Conservation (phyloP, 1,139 yeast species). For the Yamadazyma atlantica region DNA sequence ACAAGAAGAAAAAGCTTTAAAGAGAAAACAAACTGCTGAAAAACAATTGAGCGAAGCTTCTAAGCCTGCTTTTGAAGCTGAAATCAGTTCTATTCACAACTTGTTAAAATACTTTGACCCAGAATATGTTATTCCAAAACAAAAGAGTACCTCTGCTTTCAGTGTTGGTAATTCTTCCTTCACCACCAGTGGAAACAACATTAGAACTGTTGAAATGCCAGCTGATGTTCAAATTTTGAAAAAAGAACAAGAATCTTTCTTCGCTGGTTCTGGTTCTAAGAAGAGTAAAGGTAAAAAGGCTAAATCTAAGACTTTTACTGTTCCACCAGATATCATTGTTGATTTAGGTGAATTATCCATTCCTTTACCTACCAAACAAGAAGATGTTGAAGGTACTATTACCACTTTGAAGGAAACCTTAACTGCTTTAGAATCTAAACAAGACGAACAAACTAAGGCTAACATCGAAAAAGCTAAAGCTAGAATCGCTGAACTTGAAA, state of each 20-base stretch:
- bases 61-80: constrained; percentile 79
- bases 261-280: constrained; percentile 52
- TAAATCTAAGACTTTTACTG: constrained; percentile 52
- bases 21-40: constrained; percentile 66
- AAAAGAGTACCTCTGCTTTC: constrained; percentile 18
- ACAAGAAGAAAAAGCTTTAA: constrained; percentile 59
- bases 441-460: constrained; percentile 78
- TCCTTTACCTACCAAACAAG: constrained; percentile 76
- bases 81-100: constrained; percentile 71
- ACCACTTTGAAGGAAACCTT: constrained; percentile 74
- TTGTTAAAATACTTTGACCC: constrained; percentile 79
- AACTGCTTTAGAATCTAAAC: constrained; percentile 66
- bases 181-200: constrained; percentile 26
- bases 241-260: constrained; percentile 61
- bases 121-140: constrained; percentile 62
- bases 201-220: constrained; percentile 59
- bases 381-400: constrained; percentile 68
- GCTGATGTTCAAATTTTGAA: constrained; percentile 64
- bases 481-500: constrained; percentile 65
- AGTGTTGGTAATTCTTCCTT: constrained; percentile 24
- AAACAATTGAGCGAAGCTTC: constrained; percentile 66
- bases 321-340: constrained; percentile 80
- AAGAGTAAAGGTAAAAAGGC: constrained; percentile 44
- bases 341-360: constrained; percentile 76
- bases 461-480: constrained; percentile 76